Base-by-base conservation (phyloP, 352 stramenopile genomes). In the Phytopythium boreale region DNA sequence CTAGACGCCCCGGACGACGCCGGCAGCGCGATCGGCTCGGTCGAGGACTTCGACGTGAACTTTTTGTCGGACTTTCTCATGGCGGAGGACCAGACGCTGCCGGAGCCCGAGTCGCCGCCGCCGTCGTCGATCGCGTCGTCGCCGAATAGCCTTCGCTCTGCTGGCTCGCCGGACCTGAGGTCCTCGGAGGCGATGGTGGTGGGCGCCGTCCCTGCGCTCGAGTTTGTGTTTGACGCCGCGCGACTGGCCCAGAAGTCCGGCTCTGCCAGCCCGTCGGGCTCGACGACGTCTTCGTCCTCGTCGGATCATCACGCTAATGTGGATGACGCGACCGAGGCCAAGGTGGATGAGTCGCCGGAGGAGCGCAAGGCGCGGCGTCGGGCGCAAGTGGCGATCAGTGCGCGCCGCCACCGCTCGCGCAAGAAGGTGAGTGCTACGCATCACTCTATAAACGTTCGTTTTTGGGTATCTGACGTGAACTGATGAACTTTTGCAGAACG, bases 341-440 rank as follows among this genome's bases (percentile, higher is more conserved):
- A 59, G 20, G n/a, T 9, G 17, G 53, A 59, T 19, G 34, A 59
- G 31, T 59, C 53, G 2, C 60, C 70, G 24, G 46, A 71, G 11
- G 67, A 73, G 20, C 69, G 64, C 52, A 73, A 74, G 50, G 65
- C 66, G 19, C 66, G 63, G 47, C 71, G 73, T 4, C 68, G 70
- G 29, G 64, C 72, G 37, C 73, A 80, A 43, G 67, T 76, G 20
- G 73, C 73, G 15, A 71, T 67, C 57, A 80, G 66, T 51, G 67
- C 69, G 29, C 69, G 70, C 15, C 70, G 70, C 53, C 67, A 70
- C 50, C 73, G 73, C 19, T 66, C 47, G 0, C 73, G 73, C 59
- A 80, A 80, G 63, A 80, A 77, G 69, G 63, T 68, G 68, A 22
- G 43, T n/a, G 19, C 7, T 20, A n/a, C n/a, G n/a, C n/a, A n/a